A percentile compares a stretch with the other conserved stretches of the same genome.
These are phyloP conservation scores for Circinella minor DNA, from an alignment of 371 early-diverging fungal species.

Conservation along the genomic window DNA sequence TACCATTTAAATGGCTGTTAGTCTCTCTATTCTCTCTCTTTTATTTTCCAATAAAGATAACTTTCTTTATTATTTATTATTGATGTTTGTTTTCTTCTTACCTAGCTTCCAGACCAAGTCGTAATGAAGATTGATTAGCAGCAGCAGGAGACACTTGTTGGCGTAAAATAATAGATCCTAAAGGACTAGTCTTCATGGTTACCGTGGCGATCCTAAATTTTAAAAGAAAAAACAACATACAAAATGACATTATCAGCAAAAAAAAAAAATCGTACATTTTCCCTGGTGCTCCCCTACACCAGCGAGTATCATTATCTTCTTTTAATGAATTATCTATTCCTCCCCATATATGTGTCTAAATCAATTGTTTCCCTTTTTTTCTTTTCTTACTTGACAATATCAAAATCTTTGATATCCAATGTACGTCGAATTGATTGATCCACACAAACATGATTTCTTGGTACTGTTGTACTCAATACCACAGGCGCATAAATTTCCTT, in stretches of 20 bases:
- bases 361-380: not conserved
- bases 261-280: too few relatives aligned
- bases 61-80: not conserved
- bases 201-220: constrained; percentile 42
- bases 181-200: constrained; percentile 29
- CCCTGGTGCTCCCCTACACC: too few relatives aligned
- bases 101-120: constrained; percentile 46
- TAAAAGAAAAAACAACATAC: too few relatives aligned
- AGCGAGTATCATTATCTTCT: too few relatives aligned
- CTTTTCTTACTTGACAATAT: constrained; percentile 45
- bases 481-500: constrained; percentile 44
- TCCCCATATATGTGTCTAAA: too few relatives aligned
- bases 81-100: constrained; percentile 11
- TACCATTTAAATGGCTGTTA: too few relatives aligned
- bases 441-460: constrained; percentile 56
- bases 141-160: constrained; percentile 22
- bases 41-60: not conserved
- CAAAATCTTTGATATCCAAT: constrained; percentile 49
- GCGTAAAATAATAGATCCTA: constrained; percentile 37
- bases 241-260: too few relatives aligned
- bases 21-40: not conserved
- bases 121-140: constrained; percentile 25
- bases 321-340: too few relatives aligned
- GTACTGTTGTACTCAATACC: constrained; percentile 34
- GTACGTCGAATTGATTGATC: constrained; percentile 44